Evolutionary conservation across 2,329 filamentous ascomycete genomes (phyloP).

Genomic region (Alternaria triticina): DNA sequence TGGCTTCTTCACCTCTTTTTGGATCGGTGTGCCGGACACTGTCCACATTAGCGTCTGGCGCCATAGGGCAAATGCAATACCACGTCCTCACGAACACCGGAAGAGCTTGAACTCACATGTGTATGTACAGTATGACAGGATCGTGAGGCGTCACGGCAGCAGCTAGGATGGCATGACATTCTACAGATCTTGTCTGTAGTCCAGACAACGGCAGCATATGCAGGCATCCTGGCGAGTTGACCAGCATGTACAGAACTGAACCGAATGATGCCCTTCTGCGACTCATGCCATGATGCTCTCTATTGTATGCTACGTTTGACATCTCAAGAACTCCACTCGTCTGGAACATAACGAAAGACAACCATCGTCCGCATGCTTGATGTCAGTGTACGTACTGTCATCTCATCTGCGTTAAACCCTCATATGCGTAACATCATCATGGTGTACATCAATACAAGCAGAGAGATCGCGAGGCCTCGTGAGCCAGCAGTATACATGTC

Average conservation of each 20-base stretch:
- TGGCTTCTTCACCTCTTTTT: conserved; percentile 33
- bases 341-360: background rate
- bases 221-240: background rate
- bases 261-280: background rate
- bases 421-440: background rate
- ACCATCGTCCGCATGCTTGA: background rate
- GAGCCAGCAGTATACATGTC: background rate
- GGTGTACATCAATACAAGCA: background rate
- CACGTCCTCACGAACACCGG: conserved; percentile 39
- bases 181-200: background rate
- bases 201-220: background rate
- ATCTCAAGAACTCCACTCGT: background rate
- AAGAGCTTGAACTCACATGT: background rate
- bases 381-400: background rate
- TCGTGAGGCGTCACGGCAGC: background rate
- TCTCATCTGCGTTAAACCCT: background rate
- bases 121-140: background rate
- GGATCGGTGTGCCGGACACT: conserved; percentile 31
- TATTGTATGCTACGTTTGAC: background rate
- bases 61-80: conserved; percentile 47
- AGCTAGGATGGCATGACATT: background rate
- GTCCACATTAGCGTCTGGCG: conserved; percentile 37
- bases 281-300: background rate
- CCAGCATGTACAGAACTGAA: background rate
- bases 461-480: background rate